Conservation (phyloP, 164 flowering plant species). For the Annona cherimola region DNA sequence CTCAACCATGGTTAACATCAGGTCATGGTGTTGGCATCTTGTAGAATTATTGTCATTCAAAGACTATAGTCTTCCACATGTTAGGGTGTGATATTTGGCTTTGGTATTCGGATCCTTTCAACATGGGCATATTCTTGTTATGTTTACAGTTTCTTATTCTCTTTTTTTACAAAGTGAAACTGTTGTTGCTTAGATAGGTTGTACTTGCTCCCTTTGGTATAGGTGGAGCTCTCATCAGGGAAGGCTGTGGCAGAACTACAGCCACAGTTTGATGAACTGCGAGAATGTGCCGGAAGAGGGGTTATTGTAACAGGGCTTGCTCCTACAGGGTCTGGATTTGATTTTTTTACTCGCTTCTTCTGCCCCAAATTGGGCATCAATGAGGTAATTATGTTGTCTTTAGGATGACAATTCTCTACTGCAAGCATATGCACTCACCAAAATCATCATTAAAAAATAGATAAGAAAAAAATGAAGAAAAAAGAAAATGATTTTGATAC, state of each 20-base stretch:
- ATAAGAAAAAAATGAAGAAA: not conserved
- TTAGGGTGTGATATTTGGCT: not conserved
- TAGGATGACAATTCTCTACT: not conserved
- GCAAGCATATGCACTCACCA: too few relatives aligned
- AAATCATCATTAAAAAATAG: too few relatives aligned
- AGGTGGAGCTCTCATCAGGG: constrained; percentile 54
- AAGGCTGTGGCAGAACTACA: constrained; percentile 35
- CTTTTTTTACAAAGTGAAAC: not conserved
- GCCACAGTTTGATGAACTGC: constrained; percentile 40
- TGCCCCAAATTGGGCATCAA: constrained; percentile 45
- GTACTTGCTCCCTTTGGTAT: not conserved
- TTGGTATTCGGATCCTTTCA: not conserved
- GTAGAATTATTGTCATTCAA: too few relatives aligned
- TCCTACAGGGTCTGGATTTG: constrained; percentile 48
- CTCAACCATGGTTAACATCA: not conserved
- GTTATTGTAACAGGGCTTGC: constrained; percentile 47
- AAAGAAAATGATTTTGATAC: not conserved
- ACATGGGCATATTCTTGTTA: not conserved
- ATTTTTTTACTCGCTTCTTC: constrained; percentile 54
- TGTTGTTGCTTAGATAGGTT: not conserved
- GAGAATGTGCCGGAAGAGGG: constrained; percentile 39
- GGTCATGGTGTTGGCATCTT: too few relatives aligned
- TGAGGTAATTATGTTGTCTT: constrained; percentile 37
- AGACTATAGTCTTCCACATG: too few relatives aligned
- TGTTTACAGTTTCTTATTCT: not conserved